These are phyloP conservation scores for Fagopyrum esculentum DNA, from an alignment of 148 eudicot genomes.

Conservation along the genomic window DNA sequence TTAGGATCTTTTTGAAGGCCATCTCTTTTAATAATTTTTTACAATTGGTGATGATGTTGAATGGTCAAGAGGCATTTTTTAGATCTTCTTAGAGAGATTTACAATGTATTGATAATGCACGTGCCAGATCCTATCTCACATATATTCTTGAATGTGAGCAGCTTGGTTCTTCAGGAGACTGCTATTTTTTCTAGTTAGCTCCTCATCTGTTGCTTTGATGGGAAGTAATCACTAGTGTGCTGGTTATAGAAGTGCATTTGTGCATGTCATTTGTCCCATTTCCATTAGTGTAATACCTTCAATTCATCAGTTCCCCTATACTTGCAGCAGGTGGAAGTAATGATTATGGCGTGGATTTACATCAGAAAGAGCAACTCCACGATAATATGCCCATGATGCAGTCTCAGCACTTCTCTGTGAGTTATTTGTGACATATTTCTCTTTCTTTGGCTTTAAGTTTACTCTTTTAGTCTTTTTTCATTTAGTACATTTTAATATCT, in stretches of 20 bases:
- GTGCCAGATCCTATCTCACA: background rate
- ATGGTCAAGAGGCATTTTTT: background rate
- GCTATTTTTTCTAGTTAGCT: background rate
- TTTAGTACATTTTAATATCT: background rate
- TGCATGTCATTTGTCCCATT: conserved; percentile 2
- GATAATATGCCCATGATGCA: conserved; percentile 52
- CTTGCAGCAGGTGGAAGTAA: conserved; percentile 34
- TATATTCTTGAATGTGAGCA: background rate
- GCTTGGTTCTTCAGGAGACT: background rate
- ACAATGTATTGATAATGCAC: background rate
- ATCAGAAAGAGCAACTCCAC: conserved; percentile 53
- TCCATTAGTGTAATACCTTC: conserved; percentile 5
- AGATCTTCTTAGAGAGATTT: background rate
- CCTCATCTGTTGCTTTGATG: background rate
- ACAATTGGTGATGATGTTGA: background rate
- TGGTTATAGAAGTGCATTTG: background rate
- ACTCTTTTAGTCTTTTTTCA: background rate
- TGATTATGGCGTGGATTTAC: conserved; percentile 41
- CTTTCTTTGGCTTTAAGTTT: background rate
- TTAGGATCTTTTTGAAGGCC: conserved; percentile 15
- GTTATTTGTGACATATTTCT: conserved; percentile 12
- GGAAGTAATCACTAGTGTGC: background rate
- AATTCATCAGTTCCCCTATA: background rate
- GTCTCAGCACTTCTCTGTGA: conserved; percentile 52
- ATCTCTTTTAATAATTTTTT: background rate